These are phyloP conservation scores for Mixia osmundae DNA, from an alignment of 1,284 basidiomycete genomes.

Conservation along the genomic window DNA sequence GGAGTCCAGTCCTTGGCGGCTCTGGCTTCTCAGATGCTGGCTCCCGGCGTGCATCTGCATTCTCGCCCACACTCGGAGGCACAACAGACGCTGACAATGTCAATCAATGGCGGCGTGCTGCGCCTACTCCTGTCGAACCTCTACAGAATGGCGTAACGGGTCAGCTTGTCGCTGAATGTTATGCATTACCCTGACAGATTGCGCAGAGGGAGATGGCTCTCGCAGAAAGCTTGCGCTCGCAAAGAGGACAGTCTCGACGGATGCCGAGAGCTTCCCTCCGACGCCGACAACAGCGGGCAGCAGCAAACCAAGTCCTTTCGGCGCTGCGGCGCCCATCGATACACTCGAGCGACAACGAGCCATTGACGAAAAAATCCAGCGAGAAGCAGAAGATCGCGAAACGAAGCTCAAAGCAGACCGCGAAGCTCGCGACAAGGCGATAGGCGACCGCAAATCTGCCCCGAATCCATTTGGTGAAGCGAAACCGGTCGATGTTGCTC, in stretches of 20 bases:
- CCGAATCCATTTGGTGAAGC: constrained; percentile 8
- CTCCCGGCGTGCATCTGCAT: no score
- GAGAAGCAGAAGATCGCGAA: constrained; percentile 23
- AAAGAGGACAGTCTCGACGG: constrained; percentile 31
- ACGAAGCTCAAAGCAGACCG: constrained; percentile 6
- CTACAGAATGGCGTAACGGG: no score
- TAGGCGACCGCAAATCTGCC: constrained; percentile 9
- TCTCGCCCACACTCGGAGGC: no score
- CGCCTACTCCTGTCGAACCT: neutral
- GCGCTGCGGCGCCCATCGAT: constrained; percentile 74
- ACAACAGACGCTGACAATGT: constrained; percentile 1
- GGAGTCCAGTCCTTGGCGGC: no score
- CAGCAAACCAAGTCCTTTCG: constrained; percentile 47
- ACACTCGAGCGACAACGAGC: constrained; percentile 49
- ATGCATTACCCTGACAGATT: no score
- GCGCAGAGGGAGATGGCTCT: no score
- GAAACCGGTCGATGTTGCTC: constrained; percentile 8
- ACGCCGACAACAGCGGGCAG: constrained; percentile 36
- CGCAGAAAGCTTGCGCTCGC: constrained; percentile 60
- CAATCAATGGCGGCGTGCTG: constrained; percentile 1
- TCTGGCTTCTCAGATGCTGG: no score
- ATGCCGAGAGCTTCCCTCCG: constrained; percentile 43
- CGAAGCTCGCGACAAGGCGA: constrained; percentile 11
- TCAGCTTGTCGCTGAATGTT: no score
- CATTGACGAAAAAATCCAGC: constrained; percentile 42